Percentiles rank a stretch among this genome's conserved stretches.
Conservation (phyloP, 257 asterid species). For the Ocimum tenuiflorum region DNA sequence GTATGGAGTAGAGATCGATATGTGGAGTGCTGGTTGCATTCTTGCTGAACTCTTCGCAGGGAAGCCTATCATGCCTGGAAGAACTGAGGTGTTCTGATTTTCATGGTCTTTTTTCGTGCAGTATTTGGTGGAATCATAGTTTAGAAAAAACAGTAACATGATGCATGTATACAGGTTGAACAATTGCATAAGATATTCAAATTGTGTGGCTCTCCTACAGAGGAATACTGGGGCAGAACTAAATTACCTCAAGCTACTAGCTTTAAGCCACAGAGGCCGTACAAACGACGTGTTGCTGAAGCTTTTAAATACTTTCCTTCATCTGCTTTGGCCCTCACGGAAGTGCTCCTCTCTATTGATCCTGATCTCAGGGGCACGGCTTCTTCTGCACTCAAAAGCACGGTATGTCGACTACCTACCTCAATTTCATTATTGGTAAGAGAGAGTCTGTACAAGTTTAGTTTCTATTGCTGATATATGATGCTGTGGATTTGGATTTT, state of each 20-base stretch:
- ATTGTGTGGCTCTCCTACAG: constrained; percentile 85
- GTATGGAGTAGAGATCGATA: constrained; percentile 64
- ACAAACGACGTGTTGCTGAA: constrained; percentile 54
- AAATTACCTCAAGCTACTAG: constrained; percentile 69
- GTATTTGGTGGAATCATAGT: neutral
- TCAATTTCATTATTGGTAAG: too few species aligned
- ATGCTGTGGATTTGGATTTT: neutral
- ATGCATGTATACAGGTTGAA: constrained; percentile 53
- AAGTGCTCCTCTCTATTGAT: constrained; percentile 65
- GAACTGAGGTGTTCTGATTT: constrained; percentile 58
- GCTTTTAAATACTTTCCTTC: constrained; percentile 65
- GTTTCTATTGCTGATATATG: too few species aligned
- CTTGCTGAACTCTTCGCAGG: constrained; percentile 74
- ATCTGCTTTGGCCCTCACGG: constrained; percentile 56
- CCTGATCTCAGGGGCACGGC: constrained; percentile 72
- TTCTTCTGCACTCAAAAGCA: constrained; percentile 56
- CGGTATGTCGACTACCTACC: constrained; percentile 33
- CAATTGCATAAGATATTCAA: constrained; percentile 91
- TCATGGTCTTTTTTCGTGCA: too few species aligned
- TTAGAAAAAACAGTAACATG: neutral
- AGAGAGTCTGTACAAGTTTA: too few species aligned
- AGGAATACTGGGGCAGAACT: constrained; percentile 57
- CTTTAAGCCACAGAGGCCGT: constrained; percentile 52
- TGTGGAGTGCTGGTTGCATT: constrained; percentile 91
- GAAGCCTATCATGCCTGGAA: constrained; percentile 91